Percentiles rank a stretch among this genome's conserved stretches.
Conservation (phyloP, 2,329 filamentous ascomycete species). For the Pyricularia pennisetigena region DNA sequence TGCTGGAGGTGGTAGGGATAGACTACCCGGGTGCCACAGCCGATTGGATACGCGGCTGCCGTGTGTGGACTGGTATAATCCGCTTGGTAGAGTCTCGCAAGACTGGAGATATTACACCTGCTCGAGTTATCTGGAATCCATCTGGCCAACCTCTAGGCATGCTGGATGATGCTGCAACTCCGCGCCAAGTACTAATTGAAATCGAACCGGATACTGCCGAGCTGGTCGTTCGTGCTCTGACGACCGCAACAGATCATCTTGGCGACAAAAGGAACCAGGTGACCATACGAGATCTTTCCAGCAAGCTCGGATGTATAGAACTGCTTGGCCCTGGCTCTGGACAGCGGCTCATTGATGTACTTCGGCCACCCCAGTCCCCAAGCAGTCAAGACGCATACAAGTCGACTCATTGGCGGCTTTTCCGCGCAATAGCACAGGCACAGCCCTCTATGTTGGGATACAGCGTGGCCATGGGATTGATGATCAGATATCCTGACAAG, state of each 20-base stretch:
- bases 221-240: slow-evolving; percentile 52
- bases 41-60: slow-evolving; percentile 2
- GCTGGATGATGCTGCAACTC: background rate
- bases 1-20: slow-evolving; percentile 4
- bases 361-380: background rate
- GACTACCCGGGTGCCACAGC: background rate
- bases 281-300: slow-evolving; percentile 22
- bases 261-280: slow-evolving; percentile 38
- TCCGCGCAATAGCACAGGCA: background rate
- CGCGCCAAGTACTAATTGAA: slow-evolving; percentile 3
- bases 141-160: background rate
- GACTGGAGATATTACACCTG: slow-evolving; percentile 1
- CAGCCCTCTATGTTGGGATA: background rate
- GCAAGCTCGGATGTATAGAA: slow-evolving; percentile 1
- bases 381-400: background rate
- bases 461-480: background rate
- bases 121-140: slow-evolving; percentile 2
- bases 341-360: background rate
- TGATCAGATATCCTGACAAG: background rate
- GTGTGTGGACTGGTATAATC: slow-evolving; percentile 1
- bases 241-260: slow-evolving; percentile 43
- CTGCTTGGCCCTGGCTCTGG: background rate
- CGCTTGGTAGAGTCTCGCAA: background rate
- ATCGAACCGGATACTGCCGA: slow-evolving; percentile 18
- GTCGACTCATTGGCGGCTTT: slow-evolving; percentile 1